Conservation (phyloP, 345 rosid genomes). For the Eutrema yunnanense region DNA sequence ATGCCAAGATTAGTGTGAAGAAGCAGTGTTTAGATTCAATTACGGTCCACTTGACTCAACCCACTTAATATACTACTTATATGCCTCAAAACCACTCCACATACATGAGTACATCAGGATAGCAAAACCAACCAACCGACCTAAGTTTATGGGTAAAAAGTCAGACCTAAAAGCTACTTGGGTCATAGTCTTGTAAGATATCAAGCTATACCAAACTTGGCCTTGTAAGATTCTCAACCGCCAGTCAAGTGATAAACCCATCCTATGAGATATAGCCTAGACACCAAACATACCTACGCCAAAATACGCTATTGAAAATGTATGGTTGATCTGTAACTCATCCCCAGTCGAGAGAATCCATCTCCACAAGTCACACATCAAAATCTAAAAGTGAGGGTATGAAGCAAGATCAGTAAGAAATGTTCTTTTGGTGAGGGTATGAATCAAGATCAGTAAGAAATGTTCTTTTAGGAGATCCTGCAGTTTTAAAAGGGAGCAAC, state of each 20-base stretch:
- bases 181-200: neutral
- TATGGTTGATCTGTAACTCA: neutral
- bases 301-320: neutral
- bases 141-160: no score
- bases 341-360: neutral
- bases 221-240: neutral
- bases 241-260: neutral
- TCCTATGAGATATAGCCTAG: no score
- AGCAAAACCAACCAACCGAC: no score
- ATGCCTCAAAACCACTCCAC: neutral
- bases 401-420: constrained; percentile 2
- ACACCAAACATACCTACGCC: neutral
- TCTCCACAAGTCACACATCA: neutral
- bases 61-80: neutral
- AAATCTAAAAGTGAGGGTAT: neutral
- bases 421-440: neutral
- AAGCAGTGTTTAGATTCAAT: neutral
- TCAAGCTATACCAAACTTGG: neutral
- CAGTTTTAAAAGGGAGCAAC: neutral
- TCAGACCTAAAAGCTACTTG: neutral
- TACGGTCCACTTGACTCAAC: constrained; percentile 2
- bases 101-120: no score
- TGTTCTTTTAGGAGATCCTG: constrained; percentile 7
- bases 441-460: constrained; percentile 1
- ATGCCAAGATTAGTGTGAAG: neutral